A percentile compares a stretch with the other conserved stretches of the same genome.
Evolutionary conservation across 2,329 filamentous ascomycete genomes (phyloP).

Genomic region (Helminthosporium solani): DNA sequence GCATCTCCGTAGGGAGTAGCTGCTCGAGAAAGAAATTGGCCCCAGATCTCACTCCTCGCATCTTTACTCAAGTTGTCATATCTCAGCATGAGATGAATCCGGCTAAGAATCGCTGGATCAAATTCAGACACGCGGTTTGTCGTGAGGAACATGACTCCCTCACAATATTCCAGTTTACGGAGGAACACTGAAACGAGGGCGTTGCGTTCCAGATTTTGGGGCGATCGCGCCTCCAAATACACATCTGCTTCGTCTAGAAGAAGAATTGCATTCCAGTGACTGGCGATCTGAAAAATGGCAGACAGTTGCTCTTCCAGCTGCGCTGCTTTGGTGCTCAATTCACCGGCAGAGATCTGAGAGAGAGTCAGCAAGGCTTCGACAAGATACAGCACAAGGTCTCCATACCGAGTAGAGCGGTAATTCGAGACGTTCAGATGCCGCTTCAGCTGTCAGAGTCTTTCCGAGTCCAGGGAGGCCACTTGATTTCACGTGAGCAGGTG

Average conservation of each 20-base stretch:
- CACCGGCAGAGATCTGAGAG: slow-evolving; percentile 8
- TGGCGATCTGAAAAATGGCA: slow-evolving; percentile 15
- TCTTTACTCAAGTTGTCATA: slow-evolving; percentile 11
- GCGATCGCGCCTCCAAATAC: slow-evolving; percentile 37
- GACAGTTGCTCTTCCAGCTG: no score
- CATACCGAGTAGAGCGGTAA: slow-evolving; percentile 7
- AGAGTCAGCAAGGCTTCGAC: slow-evolving; percentile 5
- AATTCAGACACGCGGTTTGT: slow-evolving; percentile 26
- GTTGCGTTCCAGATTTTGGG: slow-evolving; percentile 32
- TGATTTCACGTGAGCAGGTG: slow-evolving; percentile 1
- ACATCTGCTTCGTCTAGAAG: slow-evolving; percentile 43
- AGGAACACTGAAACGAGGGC: slow-evolving; percentile 28
- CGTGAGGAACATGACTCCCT: slow-evolving; percentile 36
- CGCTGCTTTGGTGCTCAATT: slow-evolving; percentile 1
- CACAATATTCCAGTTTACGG: slow-evolving; percentile 8
- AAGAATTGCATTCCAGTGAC: slow-evolving; percentile 27
- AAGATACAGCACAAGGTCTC: slow-evolving; percentile 3
- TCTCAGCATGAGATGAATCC: slow-evolving; percentile 28
- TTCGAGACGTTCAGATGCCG: slow-evolving; percentile 29
- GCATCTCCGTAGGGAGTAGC: slow-evolving; percentile 1
- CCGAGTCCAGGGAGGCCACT: slow-evolving; percentile 51
- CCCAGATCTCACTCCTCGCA: slow-evolving; percentile 7
- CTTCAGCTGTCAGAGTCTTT: slow-evolving; percentile 24
- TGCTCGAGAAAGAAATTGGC: slow-evolving; percentile 4
- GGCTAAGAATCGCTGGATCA: slow-evolving; percentile 36